Evolutionary conservation across 768 basidiomycete species (phyloP), one percentile per base, ranked within the genome.

Genomic region (Mycena crocata): DNA sequence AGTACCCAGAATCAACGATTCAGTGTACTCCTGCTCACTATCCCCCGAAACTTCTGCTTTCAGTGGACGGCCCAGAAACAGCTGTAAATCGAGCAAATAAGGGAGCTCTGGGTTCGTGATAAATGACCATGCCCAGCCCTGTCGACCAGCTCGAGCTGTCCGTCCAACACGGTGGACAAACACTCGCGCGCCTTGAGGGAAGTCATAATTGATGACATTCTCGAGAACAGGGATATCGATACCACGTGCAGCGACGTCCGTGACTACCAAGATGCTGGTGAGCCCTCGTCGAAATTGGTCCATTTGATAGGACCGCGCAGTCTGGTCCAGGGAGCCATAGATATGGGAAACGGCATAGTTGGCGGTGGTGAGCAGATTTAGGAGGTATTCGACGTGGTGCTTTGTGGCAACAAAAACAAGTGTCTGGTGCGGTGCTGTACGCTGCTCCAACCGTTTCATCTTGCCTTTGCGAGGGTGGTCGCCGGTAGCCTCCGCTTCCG

Each of bases 121-220:
- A 74, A 99, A 94, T 3, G 94, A 95, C 94, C 95, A 98, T 2
- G 97, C 97, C 92, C 95, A 95, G 34, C 98, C 98, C 74, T 90
- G 91, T 59, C 96, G 85, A 17, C 98, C 98, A 1, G 97, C 97
- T 73, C 98, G 88, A 8, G 98, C 98, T 6, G 98, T 98, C 64
- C 98, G 89, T 49, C 98, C 98, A 26, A 99, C 97, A 63, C 98
- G 93, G 78, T 99, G 98, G 0, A 99, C 90, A 71, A 98, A 99
- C 14, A 98, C 90, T 62, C 96, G 84, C 2, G 95, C 89, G 26
- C 96, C 95, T 64, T 95, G 92, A 1, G 98, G 98, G 71, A 99
- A 98, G 73, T 99, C 98, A 77, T 96, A 99, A 78, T 99, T 99
- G 77, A 99, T 84, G 35, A 99, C 98, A 74, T 99, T 94, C 76